A percentile compares a stretch with the other conserved stretches of the same genome.
phyloP scores from a whole-genome alignment of 352 stramenopile species.

The Phytopythium kandeliae region DNA sequence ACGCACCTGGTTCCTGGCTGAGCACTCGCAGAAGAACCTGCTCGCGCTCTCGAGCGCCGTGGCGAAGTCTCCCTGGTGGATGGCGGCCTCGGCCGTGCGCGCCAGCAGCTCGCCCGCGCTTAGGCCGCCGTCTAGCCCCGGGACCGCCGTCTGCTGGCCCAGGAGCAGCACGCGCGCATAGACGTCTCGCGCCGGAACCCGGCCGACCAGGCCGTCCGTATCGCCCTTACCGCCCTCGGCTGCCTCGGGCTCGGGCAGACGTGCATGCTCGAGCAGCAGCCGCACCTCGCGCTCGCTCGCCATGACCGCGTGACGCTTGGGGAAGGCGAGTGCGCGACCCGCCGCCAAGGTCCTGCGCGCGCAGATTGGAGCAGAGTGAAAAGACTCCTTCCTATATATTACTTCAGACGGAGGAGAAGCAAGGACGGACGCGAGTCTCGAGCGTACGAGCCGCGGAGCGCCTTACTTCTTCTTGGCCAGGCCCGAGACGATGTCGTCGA shows the following conservation, averaged over 20 bases:
- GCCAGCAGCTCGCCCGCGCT: constrained; percentile 71
- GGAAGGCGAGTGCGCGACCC: neutral
- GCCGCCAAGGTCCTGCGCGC: neutral
- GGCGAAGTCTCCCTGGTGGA: constrained; percentile 63
- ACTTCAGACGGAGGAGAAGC: constrained; percentile 47
- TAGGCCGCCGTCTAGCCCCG: constrained; percentile 15
- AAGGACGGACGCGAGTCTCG: constrained; percentile 33
- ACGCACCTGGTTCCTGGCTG: constrained; percentile 74
- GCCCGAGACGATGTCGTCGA: constrained; percentile 99
- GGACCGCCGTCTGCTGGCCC: constrained; percentile 30
- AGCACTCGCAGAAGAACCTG: constrained; percentile 69
- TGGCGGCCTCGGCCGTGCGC: constrained; percentile 61
- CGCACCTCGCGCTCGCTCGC: constrained; percentile 47
- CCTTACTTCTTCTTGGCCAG: constrained; percentile 94
- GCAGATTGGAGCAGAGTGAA: no score
- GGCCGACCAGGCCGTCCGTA: constrained; percentile 5
- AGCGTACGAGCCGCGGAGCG: neutral
- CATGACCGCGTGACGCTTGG: constrained; percentile 18
- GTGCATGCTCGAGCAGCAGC: constrained; percentile 38
- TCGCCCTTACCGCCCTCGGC: constrained; percentile 5
- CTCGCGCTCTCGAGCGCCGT: constrained; percentile 41
- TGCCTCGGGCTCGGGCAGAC: constrained; percentile 22
- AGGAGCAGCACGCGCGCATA: constrained; percentile 25
- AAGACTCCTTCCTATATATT: constrained; percentile 7
- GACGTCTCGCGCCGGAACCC: constrained; percentile 28